phyloP scores from a whole-genome alignment of 805 yeast species.

The Candida germanica region DNA sequence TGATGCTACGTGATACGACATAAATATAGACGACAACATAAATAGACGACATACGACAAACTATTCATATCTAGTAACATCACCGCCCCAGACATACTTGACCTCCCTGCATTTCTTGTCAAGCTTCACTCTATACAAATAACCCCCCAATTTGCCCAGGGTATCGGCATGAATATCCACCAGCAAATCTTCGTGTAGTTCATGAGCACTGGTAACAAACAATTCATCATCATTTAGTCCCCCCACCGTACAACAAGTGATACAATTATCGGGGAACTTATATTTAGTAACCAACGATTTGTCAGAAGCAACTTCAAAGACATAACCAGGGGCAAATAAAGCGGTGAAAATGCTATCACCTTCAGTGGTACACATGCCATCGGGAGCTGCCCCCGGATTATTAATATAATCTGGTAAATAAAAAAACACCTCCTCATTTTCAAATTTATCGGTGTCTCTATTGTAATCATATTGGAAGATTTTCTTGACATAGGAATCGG shows the following conservation, averaged over 20 bases:
- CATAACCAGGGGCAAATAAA: slow-evolving; percentile 57
- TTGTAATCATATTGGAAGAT: slow-evolving; percentile 41
- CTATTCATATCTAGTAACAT: too few species aligned
- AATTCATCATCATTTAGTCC: slow-evolving; percentile 56
- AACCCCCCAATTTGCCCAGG: slow-evolving; percentile 53
- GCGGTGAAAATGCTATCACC: slow-evolving; percentile 61
- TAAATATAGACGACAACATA: too few species aligned
- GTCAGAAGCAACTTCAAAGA: slow-evolving; percentile 48
- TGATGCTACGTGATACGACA: background rate
- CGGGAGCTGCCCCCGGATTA: slow-evolving; percentile 52
- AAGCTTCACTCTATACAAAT: slow-evolving; percentile 7
- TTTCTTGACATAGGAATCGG: slow-evolving; percentile 34
- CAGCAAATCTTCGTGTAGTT: slow-evolving; percentile 37
- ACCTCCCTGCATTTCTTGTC: slow-evolving; percentile 2
- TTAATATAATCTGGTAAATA: slow-evolving; percentile 28
- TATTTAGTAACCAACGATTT: slow-evolving; percentile 54
- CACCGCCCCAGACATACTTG: slow-evolving; percentile 10
- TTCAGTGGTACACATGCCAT: slow-evolving; percentile 66
- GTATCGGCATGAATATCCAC: background rate
- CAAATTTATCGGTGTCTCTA: slow-evolving; percentile 22
- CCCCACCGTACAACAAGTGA: slow-evolving; percentile 69
- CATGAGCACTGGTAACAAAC: slow-evolving; percentile 66
- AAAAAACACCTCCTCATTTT: slow-evolving; percentile 25
- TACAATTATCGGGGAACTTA: slow-evolving; percentile 55
- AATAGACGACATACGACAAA: too few species aligned